Evolutionary conservation across 768 basidiomycete species (phyloP), one percentile per base, ranked within the genome.

Genomic region (Vararia minispora): DNA sequence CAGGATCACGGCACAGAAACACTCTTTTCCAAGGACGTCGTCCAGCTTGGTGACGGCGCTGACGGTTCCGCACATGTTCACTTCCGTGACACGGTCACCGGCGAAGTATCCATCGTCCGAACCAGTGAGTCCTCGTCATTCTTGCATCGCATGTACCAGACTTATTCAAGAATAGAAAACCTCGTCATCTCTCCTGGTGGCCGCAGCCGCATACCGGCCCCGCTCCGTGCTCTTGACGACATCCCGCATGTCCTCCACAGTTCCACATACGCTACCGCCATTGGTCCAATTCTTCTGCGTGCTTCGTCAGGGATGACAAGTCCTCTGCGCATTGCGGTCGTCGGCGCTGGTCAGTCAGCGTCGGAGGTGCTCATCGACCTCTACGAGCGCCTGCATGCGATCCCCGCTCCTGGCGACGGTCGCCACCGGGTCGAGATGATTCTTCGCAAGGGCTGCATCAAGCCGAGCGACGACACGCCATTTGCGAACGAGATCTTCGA

Each of bases 401-500:
- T 68, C 35, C 48, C 58, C 16, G 46, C 52, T 16, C 33, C 40
- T 4, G 43, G 47, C 16, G 40, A 43, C 6, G 33, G 44, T 2
- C 45, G 46, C n/a, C 70, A 72, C 41, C 53, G 58, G 33, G 47
- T 74, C 31, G 65, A 74, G 35, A 63, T 74, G 52, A 61, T 74
- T 40, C 63, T 74, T 43, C 66, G 69, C 12, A 64, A 66, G 46
- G 69, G 69, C 11, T 62, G 65, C 0, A 48, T 73, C 31, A 70
- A 66, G 39, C 69, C 68, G 6, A 69, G 68, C 32, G 72, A 74
- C 40, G 69, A 70, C 40, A 64, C 67, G 1, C 67, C 67, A 1
- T 74, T 72, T 44, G 60, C 66, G 29, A 74, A 74, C 51, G 69
- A 71, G 44, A 65, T 72, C 5, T 74, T 73, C 44, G 68, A 72